phyloP scores from a whole-genome alignment of 2,329 filamentous ascomycete genomes.

The Pseudogymnoascus sp. region DNA sequence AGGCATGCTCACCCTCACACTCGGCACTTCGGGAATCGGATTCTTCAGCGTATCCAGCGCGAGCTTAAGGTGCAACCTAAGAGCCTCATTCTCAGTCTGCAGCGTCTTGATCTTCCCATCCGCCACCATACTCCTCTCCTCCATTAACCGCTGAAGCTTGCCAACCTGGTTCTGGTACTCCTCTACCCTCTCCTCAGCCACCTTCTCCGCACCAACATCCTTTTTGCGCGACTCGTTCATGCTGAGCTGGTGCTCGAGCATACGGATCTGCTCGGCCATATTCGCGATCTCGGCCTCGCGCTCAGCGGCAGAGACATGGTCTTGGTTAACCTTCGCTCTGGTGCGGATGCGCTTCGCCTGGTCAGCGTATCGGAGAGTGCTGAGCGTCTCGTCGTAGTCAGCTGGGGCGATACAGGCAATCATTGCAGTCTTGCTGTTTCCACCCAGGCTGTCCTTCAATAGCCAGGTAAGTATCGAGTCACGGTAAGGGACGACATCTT shows the following conservation, averaged over 20 bases:
- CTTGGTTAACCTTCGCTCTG: conserved; percentile 89
- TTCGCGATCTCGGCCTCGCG: conserved; percentile 87
- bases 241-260: conserved; percentile 59
- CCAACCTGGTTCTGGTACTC: conserved; percentile 89
- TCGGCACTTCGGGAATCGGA: conserved; percentile 62
- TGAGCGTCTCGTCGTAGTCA: conserved; percentile 95
- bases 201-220: conserved; percentile 64
- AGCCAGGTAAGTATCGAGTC: conserved; percentile 81
- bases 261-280: conserved; percentile 91
- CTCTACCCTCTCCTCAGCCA: conserved; percentile 73
- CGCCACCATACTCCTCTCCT: conserved; percentile 80
- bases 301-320: conserved; percentile 84
- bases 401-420: conserved; percentile 93
- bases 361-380: conserved; percentile 91
- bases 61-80: conserved; percentile 79
- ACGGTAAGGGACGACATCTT: conserved; percentile 79
- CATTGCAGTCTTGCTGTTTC: conserved; percentile 98
- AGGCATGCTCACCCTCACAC: conserved; percentile 24
- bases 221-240: conserved; percentile 56
- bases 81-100: conserved; percentile 81
- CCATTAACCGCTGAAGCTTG: conserved; percentile 91
- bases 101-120: conserved; percentile 91
- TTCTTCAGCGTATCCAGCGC: conserved; percentile 83
- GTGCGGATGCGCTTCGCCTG: conserved; percentile 97
- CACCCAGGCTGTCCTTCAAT: conserved; percentile 88